A percentile compares a stretch with the other conserved stretches of the same genome.
These are phyloP conservation scores for Tetrapisispora iriomotensis DNA, from an alignment of 805 yeast species.

Conservation along the genomic window DNA sequence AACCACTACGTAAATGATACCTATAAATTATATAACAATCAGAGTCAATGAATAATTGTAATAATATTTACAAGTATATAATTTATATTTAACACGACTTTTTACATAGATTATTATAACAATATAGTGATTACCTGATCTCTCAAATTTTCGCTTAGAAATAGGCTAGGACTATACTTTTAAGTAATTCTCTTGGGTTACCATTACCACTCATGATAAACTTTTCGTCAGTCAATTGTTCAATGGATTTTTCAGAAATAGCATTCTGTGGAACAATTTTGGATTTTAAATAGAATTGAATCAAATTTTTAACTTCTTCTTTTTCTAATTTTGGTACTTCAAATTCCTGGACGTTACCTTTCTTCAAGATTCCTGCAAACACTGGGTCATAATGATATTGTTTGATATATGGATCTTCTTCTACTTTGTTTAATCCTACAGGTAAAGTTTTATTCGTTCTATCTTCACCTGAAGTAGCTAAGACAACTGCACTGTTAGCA, in stretches of 20 bases:
- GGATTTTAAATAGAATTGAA: conserved; percentile 34
- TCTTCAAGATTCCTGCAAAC: conserved; percentile 39
- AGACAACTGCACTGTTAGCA: conserved; percentile 51
- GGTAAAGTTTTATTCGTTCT: conserved; percentile 45
- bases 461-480: conserved; percentile 52
- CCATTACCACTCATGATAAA: conserved; percentile 56
- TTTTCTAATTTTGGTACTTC: conserved; percentile 36
- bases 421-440: conserved; percentile 45
- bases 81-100: too few species aligned
- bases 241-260: conserved; percentile 23
- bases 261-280: conserved; percentile 33
- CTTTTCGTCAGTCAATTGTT: conserved; percentile 37
- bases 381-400: conserved; percentile 41
- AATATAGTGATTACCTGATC: too few species aligned
- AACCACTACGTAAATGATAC: too few species aligned
- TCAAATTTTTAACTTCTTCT: conserved; percentile 35
- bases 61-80: conserved; percentile 10
- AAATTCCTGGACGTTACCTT: conserved; percentile 31
- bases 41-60: not conserved
- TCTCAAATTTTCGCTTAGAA: not conserved
- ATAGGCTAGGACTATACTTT: conserved; percentile 23
- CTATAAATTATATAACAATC: not conserved
- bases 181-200: conserved; percentile 45
- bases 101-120: too few species aligned
- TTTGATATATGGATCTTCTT: conserved; percentile 48